A percentile compares a stretch with the other conserved stretches of the same genome.
phyloP scores from a whole-genome alignment of 2,329 filamentous ascomycete genomes.

The Sclerotinia subarctica region DNA sequence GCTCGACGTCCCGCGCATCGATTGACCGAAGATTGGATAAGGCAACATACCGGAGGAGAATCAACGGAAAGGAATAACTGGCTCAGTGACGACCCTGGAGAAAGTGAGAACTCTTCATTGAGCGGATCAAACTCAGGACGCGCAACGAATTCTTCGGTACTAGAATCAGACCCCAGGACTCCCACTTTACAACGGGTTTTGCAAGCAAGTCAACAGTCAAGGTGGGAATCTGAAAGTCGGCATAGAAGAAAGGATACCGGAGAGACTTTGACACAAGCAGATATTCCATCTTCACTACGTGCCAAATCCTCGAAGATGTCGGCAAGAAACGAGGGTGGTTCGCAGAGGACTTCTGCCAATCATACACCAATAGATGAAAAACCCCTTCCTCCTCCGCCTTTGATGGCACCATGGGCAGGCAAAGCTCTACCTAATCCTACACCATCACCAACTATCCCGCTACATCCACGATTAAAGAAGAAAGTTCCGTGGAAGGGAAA shows the following conservation, averaged over 20 bases:
- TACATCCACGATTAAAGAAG: slow-evolving; percentile 61
- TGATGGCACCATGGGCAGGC: slow-evolving; percentile 27
- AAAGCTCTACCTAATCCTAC: slow-evolving; percentile 24
- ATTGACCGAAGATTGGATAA: slow-evolving; percentile 82
- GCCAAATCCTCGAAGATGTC: slow-evolving; percentile 27
- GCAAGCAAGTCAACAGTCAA: slow-evolving; percentile 27
- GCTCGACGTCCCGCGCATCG: slow-evolving; percentile 57
- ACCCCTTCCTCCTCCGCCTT: slow-evolving; percentile 39
- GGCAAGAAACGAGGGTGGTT: slow-evolving; percentile 26
- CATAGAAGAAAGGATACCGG: slow-evolving; percentile 39
- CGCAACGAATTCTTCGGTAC: slow-evolving; percentile 45
- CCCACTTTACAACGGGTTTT: slow-evolving; percentile 37
- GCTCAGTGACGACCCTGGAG: slow-evolving; percentile 74
- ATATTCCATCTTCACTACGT: slow-evolving; percentile 29
- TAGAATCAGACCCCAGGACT: slow-evolving; percentile 35
- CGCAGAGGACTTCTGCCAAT: slow-evolving; percentile 26
- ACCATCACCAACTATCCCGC: slow-evolving; percentile 37
- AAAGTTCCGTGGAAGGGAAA: slow-evolving; percentile 74
- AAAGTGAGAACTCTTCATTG: slow-evolving; percentile 73
- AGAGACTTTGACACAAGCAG: slow-evolving; percentile 37
- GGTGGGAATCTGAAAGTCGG: slow-evolving; percentile 23
- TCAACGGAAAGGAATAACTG: slow-evolving; percentile 72
- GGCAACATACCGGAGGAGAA: slow-evolving; percentile 72
- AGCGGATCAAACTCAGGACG: slow-evolving; percentile 59
- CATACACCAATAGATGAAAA: slow-evolving; percentile 40